Evolutionary conservation across 192 early-diverging fungal genomes (phyloP).

Genomic region (Linnemannia elongata): DNA sequence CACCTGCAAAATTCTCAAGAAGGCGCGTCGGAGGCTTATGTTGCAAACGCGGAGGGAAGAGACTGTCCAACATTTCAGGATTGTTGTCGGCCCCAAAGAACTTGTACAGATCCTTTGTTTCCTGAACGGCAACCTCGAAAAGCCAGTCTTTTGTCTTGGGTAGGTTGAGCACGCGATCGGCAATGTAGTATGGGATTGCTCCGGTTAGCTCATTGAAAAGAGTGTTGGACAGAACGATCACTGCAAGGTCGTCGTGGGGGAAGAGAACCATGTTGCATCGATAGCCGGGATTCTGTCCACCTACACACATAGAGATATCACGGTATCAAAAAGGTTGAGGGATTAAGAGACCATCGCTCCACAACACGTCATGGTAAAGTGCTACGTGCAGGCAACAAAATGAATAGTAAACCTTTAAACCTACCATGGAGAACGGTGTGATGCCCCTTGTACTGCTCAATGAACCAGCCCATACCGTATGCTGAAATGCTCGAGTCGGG

Average conservation of each 20-base stretch:
- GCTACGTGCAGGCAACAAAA: constrained; percentile 8
- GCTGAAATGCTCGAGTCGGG: constrained; percentile 15
- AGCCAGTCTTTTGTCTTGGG: constrained; percentile 30
- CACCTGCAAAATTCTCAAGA: constrained; percentile 20
- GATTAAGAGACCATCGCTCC: constrained; percentile 15
- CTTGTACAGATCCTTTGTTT: constrained; percentile 17
- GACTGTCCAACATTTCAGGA: constrained; percentile 12
- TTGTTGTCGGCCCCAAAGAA: constrained; percentile 23
- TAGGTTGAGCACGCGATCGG: constrained; percentile 20
- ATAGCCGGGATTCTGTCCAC: constrained; percentile 18
- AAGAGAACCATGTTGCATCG: constrained; percentile 18
- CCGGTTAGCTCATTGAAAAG: constrained; percentile 2
- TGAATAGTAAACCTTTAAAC: constrained; percentile 17
- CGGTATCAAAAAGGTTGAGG: constrained; percentile 6
- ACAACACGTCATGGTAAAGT: constrained; percentile 20
- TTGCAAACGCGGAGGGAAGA: constrained; percentile 22
- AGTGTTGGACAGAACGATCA: constrained; percentile 22
- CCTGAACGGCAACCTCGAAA: constrained; percentile 17
- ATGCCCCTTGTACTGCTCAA: constrained; percentile 31
- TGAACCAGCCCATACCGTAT: constrained; percentile 29
- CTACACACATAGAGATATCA: constrained; percentile 15
- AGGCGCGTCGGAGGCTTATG: constrained; percentile 13
- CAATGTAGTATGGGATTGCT: constrained; percentile 16
- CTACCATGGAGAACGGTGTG: constrained; percentile 5
- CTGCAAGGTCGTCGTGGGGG: constrained; percentile 24